phyloP scores from a whole-genome alignment of 371 early-diverging fungal genomes.

The Mucor indicus region DNA sequence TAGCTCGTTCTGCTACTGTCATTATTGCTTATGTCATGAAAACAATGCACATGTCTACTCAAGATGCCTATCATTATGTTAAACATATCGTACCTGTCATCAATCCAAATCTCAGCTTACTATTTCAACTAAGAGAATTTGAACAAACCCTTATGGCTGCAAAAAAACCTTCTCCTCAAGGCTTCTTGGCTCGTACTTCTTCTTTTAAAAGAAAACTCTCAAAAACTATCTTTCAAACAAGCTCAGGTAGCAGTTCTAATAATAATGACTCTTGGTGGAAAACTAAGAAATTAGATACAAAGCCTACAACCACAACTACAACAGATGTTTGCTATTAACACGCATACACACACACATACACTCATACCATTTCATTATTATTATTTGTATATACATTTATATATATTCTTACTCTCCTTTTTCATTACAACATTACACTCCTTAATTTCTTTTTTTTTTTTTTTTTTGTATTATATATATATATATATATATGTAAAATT shows the following conservation, averaged over 20 bases:
- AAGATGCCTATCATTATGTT: slow-evolving; percentile 79
- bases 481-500: neutral
- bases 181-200: neutral
- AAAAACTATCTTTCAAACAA: too few relatives aligned
- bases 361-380: neutral
- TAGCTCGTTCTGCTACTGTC: slow-evolving; percentile 84
- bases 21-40: slow-evolving; percentile 90
- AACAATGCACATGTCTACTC: slow-evolving; percentile 50
- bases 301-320: neutral
- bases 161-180: neutral
- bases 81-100: slow-evolving; percentile 68
- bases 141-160: slow-evolving; percentile 34
- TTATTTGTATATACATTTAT: neutral
- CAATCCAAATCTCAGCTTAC: slow-evolving; percentile 77
- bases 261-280: too few relatives aligned
- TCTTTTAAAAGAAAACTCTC: too few relatives aligned
- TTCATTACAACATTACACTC: neutral
- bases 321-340: neutral
- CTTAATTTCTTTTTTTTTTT: neutral
- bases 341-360: neutral
- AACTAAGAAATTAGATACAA: too few relatives aligned
- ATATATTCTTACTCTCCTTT: neutral
- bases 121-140: slow-evolving; percentile 78
- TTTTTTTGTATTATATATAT: neutral
- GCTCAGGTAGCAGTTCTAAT: too few relatives aligned